Conservation (phyloP, 1,284 basidiomycete genomes). For the Pisolithus thermaeus region DNA sequence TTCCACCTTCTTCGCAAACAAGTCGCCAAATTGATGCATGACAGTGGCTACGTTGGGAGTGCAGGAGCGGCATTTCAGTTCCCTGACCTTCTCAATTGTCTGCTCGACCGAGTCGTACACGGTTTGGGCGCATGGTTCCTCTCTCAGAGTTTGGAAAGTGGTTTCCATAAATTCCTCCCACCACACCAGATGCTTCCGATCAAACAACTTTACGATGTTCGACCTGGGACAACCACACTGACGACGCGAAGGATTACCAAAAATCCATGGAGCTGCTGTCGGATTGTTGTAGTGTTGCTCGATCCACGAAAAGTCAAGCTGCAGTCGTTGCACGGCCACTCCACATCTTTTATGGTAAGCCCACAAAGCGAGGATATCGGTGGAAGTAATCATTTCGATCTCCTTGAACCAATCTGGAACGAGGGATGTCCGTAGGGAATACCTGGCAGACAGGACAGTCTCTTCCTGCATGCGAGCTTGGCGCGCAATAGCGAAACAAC, state of each 20-base stretch:
- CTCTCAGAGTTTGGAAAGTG: conserved; percentile 6
- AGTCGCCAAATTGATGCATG: conserved; percentile 14
- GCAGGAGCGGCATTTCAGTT: conserved; percentile 4
- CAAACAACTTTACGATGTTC: not conserved
- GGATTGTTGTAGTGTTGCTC: conserved; percentile 10
- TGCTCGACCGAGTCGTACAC: not conserved
- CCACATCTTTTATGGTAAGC: conserved; percentile 17
- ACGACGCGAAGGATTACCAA: not conserved
- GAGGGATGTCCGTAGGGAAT: conserved; percentile 12
- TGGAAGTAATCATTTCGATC: conserved; percentile 12
- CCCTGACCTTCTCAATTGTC: conserved; percentile 8
- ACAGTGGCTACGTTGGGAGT: conserved; percentile 1
- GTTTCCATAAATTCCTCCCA: conserved; percentile 16
- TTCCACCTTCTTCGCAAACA: conserved; percentile 15
- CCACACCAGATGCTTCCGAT: conserved; percentile 6
- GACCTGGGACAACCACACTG: not conserved
- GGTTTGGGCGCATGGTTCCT: conserved; percentile 16
- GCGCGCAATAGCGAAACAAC: conserved; percentile 17
- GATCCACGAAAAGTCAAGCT: conserved; percentile 13
- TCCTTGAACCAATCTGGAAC: conserved; percentile 15
- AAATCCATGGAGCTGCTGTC: conserved; percentile 7
- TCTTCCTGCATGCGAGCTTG: conserved; percentile 7
- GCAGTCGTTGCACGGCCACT: conserved; percentile 8
- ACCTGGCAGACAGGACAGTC: conserved; percentile 13
- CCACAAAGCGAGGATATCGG: conserved; percentile 17